phyloP scores from a whole-genome alignment of 2,329 filamentous ascomycete species.

The Verticillium longisporum region DNA sequence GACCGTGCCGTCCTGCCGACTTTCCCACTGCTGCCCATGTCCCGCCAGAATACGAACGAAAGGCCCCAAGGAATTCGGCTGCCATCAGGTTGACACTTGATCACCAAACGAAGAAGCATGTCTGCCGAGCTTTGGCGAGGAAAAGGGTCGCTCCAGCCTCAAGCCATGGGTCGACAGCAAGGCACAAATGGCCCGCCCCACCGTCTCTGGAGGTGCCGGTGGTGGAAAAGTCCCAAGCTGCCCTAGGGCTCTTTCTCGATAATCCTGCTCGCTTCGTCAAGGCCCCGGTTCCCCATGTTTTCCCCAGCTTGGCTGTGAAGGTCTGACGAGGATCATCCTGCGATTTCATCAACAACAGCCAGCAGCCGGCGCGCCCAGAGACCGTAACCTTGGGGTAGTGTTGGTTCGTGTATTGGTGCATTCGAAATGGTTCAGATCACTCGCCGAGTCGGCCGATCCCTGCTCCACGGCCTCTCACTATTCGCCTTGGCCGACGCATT shows the following conservation, averaged over 20 bases:
- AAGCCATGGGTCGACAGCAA: constrained; percentile 1
- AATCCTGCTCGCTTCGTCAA: background rate
- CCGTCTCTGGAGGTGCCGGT: background rate
- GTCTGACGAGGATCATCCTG: background rate
- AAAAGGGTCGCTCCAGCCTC: background rate
- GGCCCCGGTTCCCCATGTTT: constrained; percentile 9
- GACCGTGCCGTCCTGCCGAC: too few species aligned
- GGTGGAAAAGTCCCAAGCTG: background rate
- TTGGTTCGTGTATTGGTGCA: background rate
- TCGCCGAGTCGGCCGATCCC: background rate
- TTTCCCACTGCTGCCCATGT: too few species aligned
- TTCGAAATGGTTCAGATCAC: background rate
- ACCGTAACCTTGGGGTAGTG: background rate
- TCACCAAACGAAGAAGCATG: background rate
- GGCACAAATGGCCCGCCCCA: background rate
- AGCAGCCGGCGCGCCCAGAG: background rate
- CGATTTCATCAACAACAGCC: background rate
- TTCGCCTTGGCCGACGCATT: background rate
- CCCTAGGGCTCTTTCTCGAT: background rate
- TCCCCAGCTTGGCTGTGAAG: background rate
- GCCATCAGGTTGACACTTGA: background rate
- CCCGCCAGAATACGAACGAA: too few species aligned
- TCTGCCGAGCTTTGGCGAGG: background rate
- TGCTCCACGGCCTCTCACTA: background rate
- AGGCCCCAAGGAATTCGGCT: background rate